phyloP scores from a whole-genome alignment of 176 grass and related monocot species.

The Zoysia pacifica region DNA sequence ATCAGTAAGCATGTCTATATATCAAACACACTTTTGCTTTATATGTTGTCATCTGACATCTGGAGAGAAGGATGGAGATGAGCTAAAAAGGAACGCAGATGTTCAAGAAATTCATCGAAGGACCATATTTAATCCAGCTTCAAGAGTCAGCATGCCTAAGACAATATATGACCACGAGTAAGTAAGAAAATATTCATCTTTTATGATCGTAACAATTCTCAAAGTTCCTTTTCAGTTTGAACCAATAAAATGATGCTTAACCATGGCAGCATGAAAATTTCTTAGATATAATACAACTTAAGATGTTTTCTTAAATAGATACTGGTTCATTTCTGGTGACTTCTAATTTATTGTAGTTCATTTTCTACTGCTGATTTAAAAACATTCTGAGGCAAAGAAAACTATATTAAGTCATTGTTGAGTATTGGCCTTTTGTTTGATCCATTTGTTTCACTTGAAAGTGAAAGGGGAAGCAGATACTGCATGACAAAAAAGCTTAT shows the following conservation, averaged over 20 bases:
- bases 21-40: constrained; percentile 90
- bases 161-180: constrained; percentile 94
- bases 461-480: background rate
- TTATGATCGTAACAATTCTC: background rate
- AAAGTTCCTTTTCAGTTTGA: background rate
- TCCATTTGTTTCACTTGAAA: background rate
- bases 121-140: constrained; percentile 73
- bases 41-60: constrained; percentile 93
- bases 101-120: constrained; percentile 94
- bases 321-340: background rate
- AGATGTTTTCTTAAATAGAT: background rate
- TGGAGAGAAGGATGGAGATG: constrained; percentile 89
- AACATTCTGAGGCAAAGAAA: background rate
- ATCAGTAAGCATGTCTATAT: constrained; percentile 98
- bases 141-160: constrained; percentile 60
- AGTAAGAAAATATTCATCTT: constrained; percentile 27
- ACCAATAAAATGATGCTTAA: background rate
- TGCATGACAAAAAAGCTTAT: background rate
- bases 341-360: background rate
- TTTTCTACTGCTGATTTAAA: background rate
- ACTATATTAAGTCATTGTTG: constrained; percentile 4
- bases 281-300: background rate
- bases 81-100: constrained; percentile 80
- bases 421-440: background rate
- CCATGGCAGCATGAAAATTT: constrained; percentile 1